These are phyloP conservation scores for Rhododendron kiyosumense DNA, from an alignment of 148 eudicot genomes.

Conservation along the genomic window DNA sequence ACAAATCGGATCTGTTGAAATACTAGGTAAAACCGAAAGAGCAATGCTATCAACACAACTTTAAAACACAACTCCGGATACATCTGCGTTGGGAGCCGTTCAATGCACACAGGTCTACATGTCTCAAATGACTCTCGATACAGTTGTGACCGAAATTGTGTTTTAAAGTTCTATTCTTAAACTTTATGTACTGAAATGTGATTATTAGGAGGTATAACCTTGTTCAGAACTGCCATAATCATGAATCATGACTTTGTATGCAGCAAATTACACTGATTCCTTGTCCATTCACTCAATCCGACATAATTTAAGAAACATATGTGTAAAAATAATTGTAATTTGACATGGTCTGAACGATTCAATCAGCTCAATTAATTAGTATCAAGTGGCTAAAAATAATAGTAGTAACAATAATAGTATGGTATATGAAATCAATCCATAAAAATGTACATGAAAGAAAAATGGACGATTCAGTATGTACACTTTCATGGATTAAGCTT, in stretches of 20 bases:
- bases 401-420: background rate
- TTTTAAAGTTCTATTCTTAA: background rate
- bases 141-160: too few species aligned
- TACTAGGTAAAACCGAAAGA: background rate
- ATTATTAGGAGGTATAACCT: background rate
- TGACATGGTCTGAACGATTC: background rate
- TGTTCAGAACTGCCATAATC: background rate
- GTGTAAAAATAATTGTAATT: too few species aligned
- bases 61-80: too few species aligned
- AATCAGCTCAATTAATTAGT: background rate
- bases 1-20: background rate
- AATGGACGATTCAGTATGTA: too few species aligned
- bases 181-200: background rate
- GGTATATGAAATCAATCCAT: too few species aligned
- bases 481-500: too few species aligned
- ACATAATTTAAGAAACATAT: too few species aligned
- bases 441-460: too few species aligned
- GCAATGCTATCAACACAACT: too few species aligned
- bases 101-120: background rate
- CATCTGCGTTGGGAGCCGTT: too few species aligned
- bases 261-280: slow-evolving; percentile 22
- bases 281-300: slow-evolving; percentile 19
- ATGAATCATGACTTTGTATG: background rate
- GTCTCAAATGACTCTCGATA: too few species aligned
- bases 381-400: background rate